Evolutionary conservation across 306 rosid species (phyloP).

Genomic region (Castanea crenata): DNA sequence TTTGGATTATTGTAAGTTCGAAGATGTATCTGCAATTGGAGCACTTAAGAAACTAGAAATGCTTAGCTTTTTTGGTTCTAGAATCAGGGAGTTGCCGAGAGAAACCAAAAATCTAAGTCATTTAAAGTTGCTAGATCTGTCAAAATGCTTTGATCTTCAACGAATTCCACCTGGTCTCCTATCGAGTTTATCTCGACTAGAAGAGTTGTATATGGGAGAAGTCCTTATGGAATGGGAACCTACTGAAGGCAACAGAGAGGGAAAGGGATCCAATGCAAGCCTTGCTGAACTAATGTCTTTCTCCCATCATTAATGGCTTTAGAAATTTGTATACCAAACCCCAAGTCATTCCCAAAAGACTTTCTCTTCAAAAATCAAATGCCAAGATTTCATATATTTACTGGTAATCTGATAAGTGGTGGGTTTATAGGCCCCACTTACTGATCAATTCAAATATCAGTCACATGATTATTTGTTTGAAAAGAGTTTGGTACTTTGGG

Average conservation of each 20-base stretch:
- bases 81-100: neutral
- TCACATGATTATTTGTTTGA: no score
- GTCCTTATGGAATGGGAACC: neutral
- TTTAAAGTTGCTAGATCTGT: neutral
- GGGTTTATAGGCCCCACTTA: neutral
- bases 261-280: neutral
- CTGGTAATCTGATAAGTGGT: neutral
- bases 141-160: neutral
- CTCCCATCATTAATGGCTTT: constrained; percentile 1
- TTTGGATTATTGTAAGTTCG: neutral
- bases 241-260: neutral
- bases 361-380: no score
- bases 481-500: neutral
- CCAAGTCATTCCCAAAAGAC: no score
- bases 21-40: neutral
- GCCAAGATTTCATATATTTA: no score
- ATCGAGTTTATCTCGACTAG: neutral
- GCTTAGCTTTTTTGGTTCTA: neutral
- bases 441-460: no score
- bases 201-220: neutral
- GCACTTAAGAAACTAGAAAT: neutral
- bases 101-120: neutral
- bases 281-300: constrained; percentile 21
- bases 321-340: neutral
- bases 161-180: neutral